These are phyloP conservation scores for Erysiphe pulchra DNA, from an alignment of 2,329 filamentous ascomycete species.

Conservation along the genomic window DNA sequence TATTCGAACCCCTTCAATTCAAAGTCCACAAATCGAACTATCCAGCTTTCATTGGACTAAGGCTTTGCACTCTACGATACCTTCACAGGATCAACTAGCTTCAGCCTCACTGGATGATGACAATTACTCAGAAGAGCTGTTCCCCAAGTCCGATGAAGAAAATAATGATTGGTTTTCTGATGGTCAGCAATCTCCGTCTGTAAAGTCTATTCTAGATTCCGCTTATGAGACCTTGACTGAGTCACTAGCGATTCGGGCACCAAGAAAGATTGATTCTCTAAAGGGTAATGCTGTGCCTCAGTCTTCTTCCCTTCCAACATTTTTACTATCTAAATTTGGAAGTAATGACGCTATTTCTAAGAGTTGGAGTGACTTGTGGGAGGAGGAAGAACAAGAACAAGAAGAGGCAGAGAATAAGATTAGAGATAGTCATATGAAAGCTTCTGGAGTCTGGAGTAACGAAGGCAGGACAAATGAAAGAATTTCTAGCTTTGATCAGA, in stretches of 20 bases:
- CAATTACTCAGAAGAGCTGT: slow-evolving; percentile 59
- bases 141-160: slow-evolving; percentile 46
- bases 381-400: slow-evolving; percentile 38
- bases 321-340: slow-evolving; percentile 45
- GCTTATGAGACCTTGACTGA: slow-evolving; percentile 59
- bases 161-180: slow-evolving; percentile 56
- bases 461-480: slow-evolving; percentile 17
- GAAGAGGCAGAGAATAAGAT: slow-evolving; percentile 36
- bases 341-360: slow-evolving; percentile 66
- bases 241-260: slow-evolving; percentile 32
- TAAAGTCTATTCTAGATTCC: slow-evolving; percentile 67
- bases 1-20: slow-evolving; percentile 80
- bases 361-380: slow-evolving; percentile 98
- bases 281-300: slow-evolving; percentile 29
- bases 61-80: slow-evolving; percentile 53
- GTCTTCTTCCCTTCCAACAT: slow-evolving; percentile 51
- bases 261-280: slow-evolving; percentile 19
- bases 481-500: slow-evolving; percentile 17
- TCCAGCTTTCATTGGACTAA: slow-evolving; percentile 91
- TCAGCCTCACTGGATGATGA: slow-evolving; percentile 61
- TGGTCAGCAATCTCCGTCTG: slow-evolving; percentile 51
- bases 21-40: slow-evolving; percentile 56
- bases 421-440: slow-evolving; percentile 32
- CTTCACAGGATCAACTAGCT: slow-evolving; percentile 51
- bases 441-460: slow-evolving; percentile 56